These are phyloP conservation scores for Trichophyton schoenleinii DNA, from an alignment of 2,329 filamentous ascomycete genomes.

Conservation along the genomic window DNA sequence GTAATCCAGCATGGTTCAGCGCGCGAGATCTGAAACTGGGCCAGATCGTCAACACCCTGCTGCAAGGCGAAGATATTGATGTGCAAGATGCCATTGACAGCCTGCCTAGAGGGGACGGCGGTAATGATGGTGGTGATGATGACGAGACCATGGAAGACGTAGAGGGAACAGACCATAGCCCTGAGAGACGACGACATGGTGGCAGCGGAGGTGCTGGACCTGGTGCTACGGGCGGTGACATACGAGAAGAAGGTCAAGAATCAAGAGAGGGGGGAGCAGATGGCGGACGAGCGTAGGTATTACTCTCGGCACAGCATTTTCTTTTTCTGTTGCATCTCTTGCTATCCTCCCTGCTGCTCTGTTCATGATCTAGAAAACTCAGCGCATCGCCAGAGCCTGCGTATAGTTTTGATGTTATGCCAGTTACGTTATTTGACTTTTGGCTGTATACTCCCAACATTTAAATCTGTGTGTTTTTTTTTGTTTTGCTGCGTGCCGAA, in stretches of 20 bases:
- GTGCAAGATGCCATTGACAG: conserved; percentile 59
- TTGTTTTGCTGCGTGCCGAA: neutral
- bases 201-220: conserved; percentile 70
- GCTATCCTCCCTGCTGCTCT: neutral
- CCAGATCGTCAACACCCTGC: conserved; percentile 67
- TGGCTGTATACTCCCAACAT: neutral
- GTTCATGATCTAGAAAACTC: neutral
- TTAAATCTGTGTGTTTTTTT: neutral
- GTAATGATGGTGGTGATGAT: conserved; percentile 44
- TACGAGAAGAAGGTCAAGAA: conserved; percentile 77
- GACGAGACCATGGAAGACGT: conserved; percentile 71
- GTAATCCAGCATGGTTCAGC: conserved; percentile 69
- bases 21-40: conserved; percentile 76
- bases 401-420: conserved; percentile 3
- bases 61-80: conserved; percentile 83
- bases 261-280: conserved; percentile 88
- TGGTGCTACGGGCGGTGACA: conserved; percentile 79
- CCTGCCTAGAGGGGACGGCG: conserved; percentile 40
- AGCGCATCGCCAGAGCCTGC: neutral
- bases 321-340: conserved; percentile 8
- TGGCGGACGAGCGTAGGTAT: conserved; percentile 98
- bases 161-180: conserved; percentile 48
- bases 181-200: conserved; percentile 41
- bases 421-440: neutral
- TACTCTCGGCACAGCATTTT: conserved; percentile 24